phyloP scores from a whole-genome alignment of 495 filamentous ascomycete species.

The Aspergillus funiculosus region DNA sequence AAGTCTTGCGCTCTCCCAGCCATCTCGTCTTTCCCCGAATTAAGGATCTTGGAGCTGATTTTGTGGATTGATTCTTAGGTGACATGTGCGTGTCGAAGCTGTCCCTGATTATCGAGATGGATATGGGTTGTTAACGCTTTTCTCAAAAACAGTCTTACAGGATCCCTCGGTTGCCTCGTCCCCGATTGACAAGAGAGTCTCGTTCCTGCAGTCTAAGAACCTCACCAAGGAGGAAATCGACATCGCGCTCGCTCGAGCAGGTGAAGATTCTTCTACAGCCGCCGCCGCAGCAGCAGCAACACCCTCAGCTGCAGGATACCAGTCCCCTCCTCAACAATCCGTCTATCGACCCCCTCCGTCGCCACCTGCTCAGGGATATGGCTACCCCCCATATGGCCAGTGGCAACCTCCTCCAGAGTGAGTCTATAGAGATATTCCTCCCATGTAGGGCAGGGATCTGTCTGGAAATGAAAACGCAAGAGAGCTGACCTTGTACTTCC shows the following conservation, averaged over 20 bases:
- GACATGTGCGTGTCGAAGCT: slow-evolving; percentile 30
- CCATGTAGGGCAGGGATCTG: too few species aligned
- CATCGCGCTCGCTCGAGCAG: slow-evolving; percentile 67
- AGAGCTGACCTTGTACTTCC: slow-evolving; percentile 13
- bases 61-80: slow-evolving; percentile 27
- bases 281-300: slow-evolving; percentile 30
- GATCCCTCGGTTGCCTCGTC: slow-evolving; percentile 87
- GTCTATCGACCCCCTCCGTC: slow-evolving; percentile 47
- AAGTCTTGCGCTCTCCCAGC: slow-evolving; percentile 35
- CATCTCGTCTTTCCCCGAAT: slow-evolving; percentile 1
- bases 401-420: slow-evolving; percentile 67
- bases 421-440: slow-evolving; percentile 16
- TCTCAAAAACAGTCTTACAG: slow-evolving; percentile 63
- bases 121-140: slow-evolving; percentile 20
- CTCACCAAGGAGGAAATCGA: slow-evolving; percentile 94
- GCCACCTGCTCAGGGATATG: slow-evolving; percentile 61
- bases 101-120: slow-evolving; percentile 6
- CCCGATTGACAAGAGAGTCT: slow-evolving; percentile 84
- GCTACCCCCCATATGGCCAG: slow-evolving; percentile 58
- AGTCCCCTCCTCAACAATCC: slow-evolving; percentile 44
- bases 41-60: slow-evolving; percentile 19
- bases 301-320: slow-evolving; percentile 42
- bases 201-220: slow-evolving; percentile 95
- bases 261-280: slow-evolving; percentile 49
- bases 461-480: neutral